A percentile compares a stretch with the other conserved stretches of the same genome.
phyloP scores from a whole-genome alignment of 2,329 filamentous ascomycete genomes.

The Trichoderma sp. region DNA sequence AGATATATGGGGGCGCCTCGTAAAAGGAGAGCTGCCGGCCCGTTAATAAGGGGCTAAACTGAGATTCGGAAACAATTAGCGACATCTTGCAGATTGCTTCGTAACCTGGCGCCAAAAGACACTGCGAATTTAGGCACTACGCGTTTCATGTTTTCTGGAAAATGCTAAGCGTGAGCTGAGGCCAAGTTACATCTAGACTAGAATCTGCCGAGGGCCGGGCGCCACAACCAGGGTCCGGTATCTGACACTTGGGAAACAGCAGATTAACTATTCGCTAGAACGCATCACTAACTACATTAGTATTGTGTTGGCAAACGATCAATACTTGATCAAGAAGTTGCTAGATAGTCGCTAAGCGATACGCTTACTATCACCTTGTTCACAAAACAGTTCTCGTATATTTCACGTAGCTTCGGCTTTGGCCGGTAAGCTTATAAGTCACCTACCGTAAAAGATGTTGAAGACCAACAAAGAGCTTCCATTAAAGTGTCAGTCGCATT shows the following conservation, averaged over 20 bases:
- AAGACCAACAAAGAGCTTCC: neutral
- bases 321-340: neutral
- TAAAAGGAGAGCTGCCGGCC: neutral
- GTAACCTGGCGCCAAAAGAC: neutral
- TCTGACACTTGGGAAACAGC: neutral
- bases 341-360: neutral
- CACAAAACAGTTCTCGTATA: neutral
- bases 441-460: neutral
- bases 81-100: neutral
- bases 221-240: neutral
- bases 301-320: neutral
- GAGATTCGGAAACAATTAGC: neutral
- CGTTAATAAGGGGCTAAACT: neutral
- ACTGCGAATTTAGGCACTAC: neutral
- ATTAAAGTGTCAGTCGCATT: neutral
- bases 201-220: neutral
- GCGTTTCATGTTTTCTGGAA: neutral
- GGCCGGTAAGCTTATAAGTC: neutral
- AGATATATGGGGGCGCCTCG: neutral
- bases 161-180: neutral
- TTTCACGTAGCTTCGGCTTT: neutral
- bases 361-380: neutral
- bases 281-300: neutral
- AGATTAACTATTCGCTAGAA: neutral
- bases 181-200: neutral